These are phyloP conservation scores for Tulasnella sp. DNA, from an alignment of 768 basidiomycete species.

Conservation along the genomic window DNA sequence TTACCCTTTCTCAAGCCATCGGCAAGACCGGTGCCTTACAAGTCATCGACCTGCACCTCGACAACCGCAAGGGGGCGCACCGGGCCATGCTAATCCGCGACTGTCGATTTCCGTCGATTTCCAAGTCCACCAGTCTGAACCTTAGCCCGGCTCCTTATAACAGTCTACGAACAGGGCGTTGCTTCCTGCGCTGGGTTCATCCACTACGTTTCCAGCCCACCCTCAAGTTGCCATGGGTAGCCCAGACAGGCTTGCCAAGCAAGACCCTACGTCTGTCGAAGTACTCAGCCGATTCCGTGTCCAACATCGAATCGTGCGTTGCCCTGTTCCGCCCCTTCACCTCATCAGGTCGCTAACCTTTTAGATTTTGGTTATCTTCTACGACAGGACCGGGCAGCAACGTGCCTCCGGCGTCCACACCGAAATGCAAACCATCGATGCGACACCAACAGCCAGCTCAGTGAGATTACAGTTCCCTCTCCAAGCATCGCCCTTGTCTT, in stretches of 20 bases:
- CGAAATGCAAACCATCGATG: conserved; percentile 25
- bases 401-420: conserved; percentile 21
- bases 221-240: conserved; percentile 27
- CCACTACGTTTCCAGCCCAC: conserved; percentile 36
- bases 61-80: conserved; percentile 15
- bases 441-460: background rate
- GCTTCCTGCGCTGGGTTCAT: conserved; percentile 20
- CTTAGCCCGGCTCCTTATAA: background rate
- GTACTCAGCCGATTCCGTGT: conserved; percentile 30
- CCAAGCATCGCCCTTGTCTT: conserved; percentile 30
- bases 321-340: too few relatives aligned
- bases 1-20: conserved; percentile 12
- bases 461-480: conserved; percentile 16
- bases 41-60: conserved; percentile 18
- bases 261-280: conserved; percentile 12
- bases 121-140: background rate
- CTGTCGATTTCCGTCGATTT: background rate
- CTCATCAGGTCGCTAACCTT: too few relatives aligned
- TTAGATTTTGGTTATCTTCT: too few relatives aligned
- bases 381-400: conserved; percentile 16
- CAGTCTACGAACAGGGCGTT: conserved; percentile 12
- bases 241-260: conserved; percentile 17
- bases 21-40: conserved; percentile 11
- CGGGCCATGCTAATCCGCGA: conserved; percentile 21
- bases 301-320: conserved; percentile 29